Evolutionary conservation across 1,284 basidiomycete genomes (phyloP), one percentile per base, ranked within the genome.

Genomic region (Malassezia slooffiae): DNA sequence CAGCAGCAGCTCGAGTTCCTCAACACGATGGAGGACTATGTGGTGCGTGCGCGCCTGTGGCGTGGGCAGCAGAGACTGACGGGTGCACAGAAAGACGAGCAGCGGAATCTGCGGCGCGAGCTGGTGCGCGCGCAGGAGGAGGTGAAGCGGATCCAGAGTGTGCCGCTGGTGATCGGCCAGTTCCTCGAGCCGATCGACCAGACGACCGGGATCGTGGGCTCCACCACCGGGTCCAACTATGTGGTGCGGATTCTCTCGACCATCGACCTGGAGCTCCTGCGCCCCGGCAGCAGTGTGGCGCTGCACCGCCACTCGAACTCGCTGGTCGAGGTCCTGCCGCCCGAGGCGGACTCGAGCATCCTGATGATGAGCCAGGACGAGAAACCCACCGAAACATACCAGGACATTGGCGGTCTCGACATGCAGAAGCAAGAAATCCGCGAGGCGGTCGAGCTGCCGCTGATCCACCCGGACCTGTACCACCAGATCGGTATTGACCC

Each of bases 401-500:
- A 67, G 31, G 72, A 73, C 35, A 85, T 97, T 46, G 93, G 93
- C 65, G 93, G 93, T 40, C 83, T 97, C 82, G 93, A 97, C 72
- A 73, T 81, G 19, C 93, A 99, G 75, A 99, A 97, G 75, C 93
- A 97, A 74, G 93, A 99, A 74, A 97, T 99, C 57, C 76, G 91
- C 52, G 93, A 99, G 73, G 93, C 93, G 2, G 93, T 99, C 30
- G 93, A 99, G 73, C 75, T 99, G 24, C 93, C 93, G n/a, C 75
- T 99, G 30, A 50, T 62, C 11, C 85, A 97, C 73, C 93, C 93
- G 71, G 91, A 97, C 70, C 74, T 99, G 31, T 99, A 97, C 77
- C 85, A 86, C 74, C 96, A 97, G 75, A 99, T 99, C 66, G 93
- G 93, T 64, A 99, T 97, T 58, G 93, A 99, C 74, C 93, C 93